Conservation (phyloP, 495 filamentous ascomycete genomes). For the Oidiodendron maius region DNA sequence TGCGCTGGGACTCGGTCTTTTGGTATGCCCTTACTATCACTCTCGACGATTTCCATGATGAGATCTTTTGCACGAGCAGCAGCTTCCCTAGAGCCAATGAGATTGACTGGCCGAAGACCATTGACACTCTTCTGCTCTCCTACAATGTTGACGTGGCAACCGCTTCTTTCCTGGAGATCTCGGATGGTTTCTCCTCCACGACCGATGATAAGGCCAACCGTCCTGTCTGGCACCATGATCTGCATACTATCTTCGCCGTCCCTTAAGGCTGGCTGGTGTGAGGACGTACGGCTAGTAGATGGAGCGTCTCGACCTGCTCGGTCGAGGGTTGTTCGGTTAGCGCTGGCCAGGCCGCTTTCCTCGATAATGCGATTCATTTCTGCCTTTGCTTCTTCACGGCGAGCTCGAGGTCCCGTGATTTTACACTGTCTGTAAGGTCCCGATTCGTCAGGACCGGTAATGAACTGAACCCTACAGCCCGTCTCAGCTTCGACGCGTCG, state of each 20-base stretch:
- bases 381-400: slow-evolving; percentile 61
- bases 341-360: slow-evolving; percentile 64
- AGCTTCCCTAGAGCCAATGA: slow-evolving; percentile 65
- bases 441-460: slow-evolving; percentile 59
- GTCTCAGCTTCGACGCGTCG: slow-evolving; percentile 71
- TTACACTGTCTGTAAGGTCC: slow-evolving; percentile 69
- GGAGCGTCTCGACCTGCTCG: slow-evolving; percentile 15
- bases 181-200: slow-evolving; percentile 82
- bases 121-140: slow-evolving; percentile 81
- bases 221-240: slow-evolving; percentile 87
- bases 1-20: slow-evolving; percentile 19
- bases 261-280: slow-evolving; percentile 46
- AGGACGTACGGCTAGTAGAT: slow-evolving; percentile 15
- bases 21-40: slow-evolving; percentile 59
- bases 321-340: slow-evolving; percentile 29
- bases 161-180: slow-evolving; percentile 80
- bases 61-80: slow-evolving; percentile 66
- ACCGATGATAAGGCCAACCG: slow-evolving; percentile 79
- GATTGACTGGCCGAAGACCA: slow-evolving; percentile 75
- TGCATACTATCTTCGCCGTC: slow-evolving; percentile 71
- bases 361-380: slow-evolving; percentile 78
- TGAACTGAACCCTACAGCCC: slow-evolving; percentile 72
- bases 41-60: slow-evolving; percentile 84
- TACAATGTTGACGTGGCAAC: slow-evolving; percentile 84
- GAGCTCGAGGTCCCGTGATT: slow-evolving; percentile 61